Conservation (phyloP, 164 flowering plant genomes). For the Chimonanthus praecox region DNA sequence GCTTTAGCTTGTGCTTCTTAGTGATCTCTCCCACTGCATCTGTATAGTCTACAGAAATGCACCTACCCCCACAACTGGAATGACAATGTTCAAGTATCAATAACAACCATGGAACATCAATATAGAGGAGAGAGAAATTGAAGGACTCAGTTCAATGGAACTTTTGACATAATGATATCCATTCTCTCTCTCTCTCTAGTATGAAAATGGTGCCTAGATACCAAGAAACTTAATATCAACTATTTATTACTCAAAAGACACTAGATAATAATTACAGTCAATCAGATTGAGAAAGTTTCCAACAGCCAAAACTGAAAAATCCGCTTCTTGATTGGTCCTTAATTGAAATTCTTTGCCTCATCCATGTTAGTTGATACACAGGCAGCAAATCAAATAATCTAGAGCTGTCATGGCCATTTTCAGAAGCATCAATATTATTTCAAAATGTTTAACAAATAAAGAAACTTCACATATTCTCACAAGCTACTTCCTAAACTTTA, state of each 20-base stretch:
- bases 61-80: conserved; percentile 86
- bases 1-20: conserved; percentile 78
- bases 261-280: not conserved
- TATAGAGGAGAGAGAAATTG: not conserved
- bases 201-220: not conserved
- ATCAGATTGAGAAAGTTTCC: not conserved
- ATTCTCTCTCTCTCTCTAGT: not conserved
- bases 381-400: not conserved
- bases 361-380: not conserved
- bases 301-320: not conserved
- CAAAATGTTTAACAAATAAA: not conserved
- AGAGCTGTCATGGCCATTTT: not conserved
- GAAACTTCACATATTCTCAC: not conserved
- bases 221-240: not conserved
- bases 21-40: conserved; percentile 85
- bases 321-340: not conserved
- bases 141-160: not conserved
- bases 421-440: not conserved
- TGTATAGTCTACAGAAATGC: conserved; percentile 72
- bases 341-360: not conserved
- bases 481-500: too few relatives aligned
- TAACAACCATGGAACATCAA: not conserved
- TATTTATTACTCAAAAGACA: not conserved
- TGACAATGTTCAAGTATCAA: conserved; percentile 2
- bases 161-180: not conserved